A percentile compares a stretch with the other conserved stretches of the same genome.
Conservation (phyloP, 441 rosid species). For the Geranium incanum region DNA sequence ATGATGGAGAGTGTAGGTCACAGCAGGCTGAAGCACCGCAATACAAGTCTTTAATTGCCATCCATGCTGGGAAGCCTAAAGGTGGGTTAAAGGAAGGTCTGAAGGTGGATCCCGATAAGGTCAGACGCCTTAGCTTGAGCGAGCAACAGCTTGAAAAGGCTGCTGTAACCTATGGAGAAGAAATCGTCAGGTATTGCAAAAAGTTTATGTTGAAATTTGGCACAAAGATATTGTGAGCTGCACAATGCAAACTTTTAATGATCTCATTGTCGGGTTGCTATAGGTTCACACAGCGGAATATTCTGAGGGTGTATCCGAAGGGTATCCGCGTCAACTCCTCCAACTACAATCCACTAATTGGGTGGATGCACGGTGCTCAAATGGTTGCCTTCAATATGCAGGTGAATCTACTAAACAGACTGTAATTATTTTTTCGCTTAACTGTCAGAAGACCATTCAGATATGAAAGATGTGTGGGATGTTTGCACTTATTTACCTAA, state of each 20-base stretch:
- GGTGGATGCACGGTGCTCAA: conserved; percentile 96
- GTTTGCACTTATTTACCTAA: too few species aligned
- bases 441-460: too few species aligned
- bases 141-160: conserved; percentile 78
- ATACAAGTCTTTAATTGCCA: conserved; percentile 69
- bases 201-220: background rate
- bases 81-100: conserved; percentile 69
- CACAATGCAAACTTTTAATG: background rate
- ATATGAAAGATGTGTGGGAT: too few species aligned
- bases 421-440: too few species aligned
- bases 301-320: conserved; percentile 80
- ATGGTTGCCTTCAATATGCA: conserved; percentile 99
- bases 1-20: conserved; percentile 38
- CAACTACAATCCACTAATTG: conserved; percentile 77
- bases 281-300: conserved; percentile 78
- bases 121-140: conserved; percentile 74
- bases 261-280: background rate
- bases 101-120: conserved; percentile 22
- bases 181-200: conserved; percentile 55
- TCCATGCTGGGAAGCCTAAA: conserved; percentile 84
- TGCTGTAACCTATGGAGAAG: conserved; percentile 44
- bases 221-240: background rate
- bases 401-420: conserved; percentile 30
- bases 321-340: conserved; percentile 77
- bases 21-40: conserved; percentile 36